A percentile compares a stretch with the other conserved stretches of the same genome.
These are phyloP conservation scores for Trichophyton rubrum DNA, from an alignment of 2,329 filamentous ascomycete genomes.

Conservation along the genomic window DNA sequence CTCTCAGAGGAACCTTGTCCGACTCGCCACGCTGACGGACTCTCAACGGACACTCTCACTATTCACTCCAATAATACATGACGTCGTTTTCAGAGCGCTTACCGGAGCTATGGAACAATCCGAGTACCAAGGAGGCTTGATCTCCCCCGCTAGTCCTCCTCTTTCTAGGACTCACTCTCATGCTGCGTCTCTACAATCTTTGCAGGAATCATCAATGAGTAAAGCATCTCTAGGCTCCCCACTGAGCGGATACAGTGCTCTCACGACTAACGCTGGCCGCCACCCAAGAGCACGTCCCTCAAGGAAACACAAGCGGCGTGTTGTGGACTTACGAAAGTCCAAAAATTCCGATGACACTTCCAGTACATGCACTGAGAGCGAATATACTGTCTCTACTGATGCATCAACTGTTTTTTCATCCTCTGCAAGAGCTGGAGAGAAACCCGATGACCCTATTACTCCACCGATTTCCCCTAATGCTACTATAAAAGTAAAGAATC, in stretches of 20 bases:
- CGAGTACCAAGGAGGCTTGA: slow-evolving; percentile 38
- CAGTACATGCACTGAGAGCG: slow-evolving; percentile 32
- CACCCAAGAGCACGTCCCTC: slow-evolving; percentile 37
- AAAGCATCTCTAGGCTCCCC: slow-evolving; percentile 33
- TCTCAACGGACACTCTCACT: slow-evolving; percentile 83
- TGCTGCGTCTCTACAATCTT: slow-evolving; percentile 52
- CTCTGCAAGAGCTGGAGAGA: slow-evolving; percentile 48
- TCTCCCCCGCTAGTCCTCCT: slow-evolving; percentile 34
- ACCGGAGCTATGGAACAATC: slow-evolving; percentile 61
- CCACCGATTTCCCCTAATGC: slow-evolving; percentile 38
- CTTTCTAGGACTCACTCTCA: slow-evolving; percentile 54
- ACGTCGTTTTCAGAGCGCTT: slow-evolving; percentile 88
- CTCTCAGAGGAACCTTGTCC: slow-evolving; percentile 84
- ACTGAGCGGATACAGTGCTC: slow-evolving; percentile 27
- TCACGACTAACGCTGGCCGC: slow-evolving; percentile 30
- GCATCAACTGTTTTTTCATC: slow-evolving; percentile 41
- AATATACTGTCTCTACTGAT: slow-evolving; percentile 29
- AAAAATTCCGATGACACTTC: slow-evolving; percentile 30
- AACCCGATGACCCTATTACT: slow-evolving; percentile 43
- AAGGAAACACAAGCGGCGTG: slow-evolving; percentile 36
- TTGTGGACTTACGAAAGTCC: slow-evolving; percentile 35
- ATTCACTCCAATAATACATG: slow-evolving; percentile 79
- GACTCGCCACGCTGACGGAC: slow-evolving; percentile 68
- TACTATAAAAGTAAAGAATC: slow-evolving; percentile 5
- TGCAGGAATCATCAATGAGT: slow-evolving; percentile 57